Evolutionary conservation across 441 rosid species (phyloP), one percentile per base, ranked within the genome.

Genomic region (Croton laevigatus): DNA sequence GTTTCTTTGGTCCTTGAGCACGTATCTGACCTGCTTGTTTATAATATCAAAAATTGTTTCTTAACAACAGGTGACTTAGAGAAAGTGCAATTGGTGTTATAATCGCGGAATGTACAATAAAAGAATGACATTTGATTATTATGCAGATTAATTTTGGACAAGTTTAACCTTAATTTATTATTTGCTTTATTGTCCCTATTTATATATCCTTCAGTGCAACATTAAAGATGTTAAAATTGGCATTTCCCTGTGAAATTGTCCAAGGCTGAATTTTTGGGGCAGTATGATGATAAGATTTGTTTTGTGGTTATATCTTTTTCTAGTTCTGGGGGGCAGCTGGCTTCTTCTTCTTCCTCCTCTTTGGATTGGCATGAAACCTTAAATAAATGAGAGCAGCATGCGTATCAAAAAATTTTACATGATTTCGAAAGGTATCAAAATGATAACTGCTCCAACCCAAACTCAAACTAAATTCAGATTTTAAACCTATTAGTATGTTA

Each of bases 231-330:
- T 66, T 49, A 48, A 5, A 40, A 23, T 3, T 46, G 57, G 32
- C n/a, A 13, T 13, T 38, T 52, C 9, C 27, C 34, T 36, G 1
- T 49, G 37, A 62, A 20, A 36, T 10, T 44, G 36, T 32, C 22
- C n/a, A 19, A 64, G 64, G 75, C 5, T 63, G 37, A 71, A n/a
- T 42, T 27, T 9, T 45, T 20, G 42, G 62, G 69, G 34, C 46
- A 12, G 22, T 9, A 63, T 20, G 12, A 40, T 40, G 10, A 40
- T 6, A 40, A 40, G 44, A 40, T 40, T 40, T 40, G 44, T 6
- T 40, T 40, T 2, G 7, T 40, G 7, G 7, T 40, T 38, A 4
- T 40, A 6, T 40, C 10, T 40, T 40, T 5, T 40, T 12, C 23
- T 38, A 22, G 53, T 45, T 45, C 20, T 52, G 20, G 6, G 32